These are phyloP conservation scores for Cenococcum geophilum DNA, from an alignment of 495 filamentous ascomycete species.

Conservation along the genomic window DNA sequence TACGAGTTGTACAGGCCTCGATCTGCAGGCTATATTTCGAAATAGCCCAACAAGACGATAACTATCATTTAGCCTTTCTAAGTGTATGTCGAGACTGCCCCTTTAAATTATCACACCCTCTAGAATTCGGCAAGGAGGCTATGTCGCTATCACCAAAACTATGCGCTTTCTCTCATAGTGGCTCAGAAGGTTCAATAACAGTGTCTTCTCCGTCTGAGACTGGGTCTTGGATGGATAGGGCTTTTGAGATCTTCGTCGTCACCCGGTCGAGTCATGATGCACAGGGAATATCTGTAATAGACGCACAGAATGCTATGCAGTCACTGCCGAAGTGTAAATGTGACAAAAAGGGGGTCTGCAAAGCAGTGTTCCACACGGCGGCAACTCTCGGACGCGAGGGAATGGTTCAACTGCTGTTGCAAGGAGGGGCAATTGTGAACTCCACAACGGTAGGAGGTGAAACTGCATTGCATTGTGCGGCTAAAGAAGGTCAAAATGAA, in stretches of 20 bases:
- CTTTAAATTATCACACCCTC: background rate
- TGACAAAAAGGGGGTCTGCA: background rate
- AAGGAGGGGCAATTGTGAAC: background rate
- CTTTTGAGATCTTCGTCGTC: background rate
- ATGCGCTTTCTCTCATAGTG: background rate
- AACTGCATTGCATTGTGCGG: constrained; percentile 2
- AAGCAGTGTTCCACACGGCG: background rate
- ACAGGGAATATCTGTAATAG: background rate
- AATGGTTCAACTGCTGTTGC: background rate
- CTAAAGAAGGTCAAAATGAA: background rate
- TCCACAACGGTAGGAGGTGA: background rate
- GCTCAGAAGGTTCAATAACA: background rate
- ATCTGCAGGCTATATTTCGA: background rate
- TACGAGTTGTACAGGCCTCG: background rate
- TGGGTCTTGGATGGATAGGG: background rate
- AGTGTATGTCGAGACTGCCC: background rate
- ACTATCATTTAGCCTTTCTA: background rate
- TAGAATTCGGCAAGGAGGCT: background rate
- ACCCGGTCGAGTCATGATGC: background rate
- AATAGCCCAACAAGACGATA: background rate
- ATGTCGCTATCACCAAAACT: background rate
- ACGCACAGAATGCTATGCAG: background rate
- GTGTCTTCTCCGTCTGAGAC: background rate
- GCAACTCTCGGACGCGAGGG: background rate
- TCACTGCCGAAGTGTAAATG: background rate